Percentiles rank a stretch among this genome's conserved stretches.
These are phyloP conservation scores for Euryodendron excelsum DNA, from an alignment of 148 eudicot genomes.

Conservation along the genomic window DNA sequence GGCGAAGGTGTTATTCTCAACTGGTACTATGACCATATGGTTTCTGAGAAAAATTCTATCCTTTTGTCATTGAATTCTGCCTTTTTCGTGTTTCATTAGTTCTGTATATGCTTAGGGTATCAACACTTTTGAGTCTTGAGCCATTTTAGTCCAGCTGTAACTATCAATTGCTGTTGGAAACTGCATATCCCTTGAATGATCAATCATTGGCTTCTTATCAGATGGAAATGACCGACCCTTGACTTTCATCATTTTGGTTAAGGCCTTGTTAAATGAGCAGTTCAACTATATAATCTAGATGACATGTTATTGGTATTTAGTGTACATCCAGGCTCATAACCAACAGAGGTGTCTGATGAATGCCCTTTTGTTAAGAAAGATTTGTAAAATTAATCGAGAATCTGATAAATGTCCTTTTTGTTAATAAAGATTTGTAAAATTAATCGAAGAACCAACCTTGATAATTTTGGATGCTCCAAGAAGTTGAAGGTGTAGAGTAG, in stretches of 20 bases:
- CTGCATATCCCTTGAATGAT: neutral
- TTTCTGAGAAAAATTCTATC: neutral
- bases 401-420: neutral
- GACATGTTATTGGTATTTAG: no score
- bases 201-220: neutral
- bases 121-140: neutral
- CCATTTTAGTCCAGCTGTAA: neutral
- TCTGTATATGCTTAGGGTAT: neutral
- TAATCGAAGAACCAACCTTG: neutral
- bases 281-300: no score
- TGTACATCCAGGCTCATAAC: no score
- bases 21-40: neutral
- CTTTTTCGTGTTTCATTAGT: neutral
- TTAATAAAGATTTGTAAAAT: neutral
- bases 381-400: neutral
- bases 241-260: no score
- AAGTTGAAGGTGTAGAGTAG: neutral
- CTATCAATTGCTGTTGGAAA: neutral
- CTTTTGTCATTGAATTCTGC: neutral
- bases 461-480: neutral
- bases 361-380: neutral
- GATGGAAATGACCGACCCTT: no score
- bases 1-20: conserved; percentile 67
- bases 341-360: no score
- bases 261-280: no score